Base-by-base conservation (phyloP, 73 alveolate genomes). In the Tetrahymena thermophila region DNA sequence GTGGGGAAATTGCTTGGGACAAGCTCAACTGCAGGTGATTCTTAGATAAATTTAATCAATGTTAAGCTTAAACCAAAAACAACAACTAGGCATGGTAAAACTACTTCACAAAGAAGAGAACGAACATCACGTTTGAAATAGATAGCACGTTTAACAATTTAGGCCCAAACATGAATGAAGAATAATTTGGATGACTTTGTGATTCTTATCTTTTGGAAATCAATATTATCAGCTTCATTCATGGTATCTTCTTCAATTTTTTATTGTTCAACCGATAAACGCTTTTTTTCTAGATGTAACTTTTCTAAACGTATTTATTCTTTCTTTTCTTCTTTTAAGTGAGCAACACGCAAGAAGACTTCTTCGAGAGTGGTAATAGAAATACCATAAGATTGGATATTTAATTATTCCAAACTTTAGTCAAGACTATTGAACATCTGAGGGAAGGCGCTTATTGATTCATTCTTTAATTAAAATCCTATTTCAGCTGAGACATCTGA, bases 331-430 rank as follows among this genome's bases (percentile, higher is more conserved):
- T 96, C 98, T 94, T 97, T 98, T 95, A 97, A 71, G 56, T 98
- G 96, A 4, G 98, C 99, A 9, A 99, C 99, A 96, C 97, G 96
- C 28, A 99, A 96, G 96, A 99, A 99, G 0, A 99, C 99, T 96
- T 99, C 99, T 98, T 99, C 99, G 84, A 99, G 97, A 37, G 99
- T 99, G 9, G 99, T 98, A 94, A 98, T 97, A 31, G 99, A 97
- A 10, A 98, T 96, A 21, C 99, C 99, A 85, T 98, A 98, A 35
- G 98, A 96, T 34, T 58, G 25, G 0, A 98, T 94, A 6, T 93
- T 96, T 43, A 98, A 96, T 11, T 43, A 0, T 28, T 85, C 35
- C 1, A 97, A 96, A 56, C 96, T 96, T n/a, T 89, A 17, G 71
- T 98, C 99, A 35, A 98, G 96, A 35, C 95, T 95, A 35, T 40